phyloP scores from a whole-genome alignment of 1,284 basidiomycete species.

The Moniliophthora roreri region DNA sequence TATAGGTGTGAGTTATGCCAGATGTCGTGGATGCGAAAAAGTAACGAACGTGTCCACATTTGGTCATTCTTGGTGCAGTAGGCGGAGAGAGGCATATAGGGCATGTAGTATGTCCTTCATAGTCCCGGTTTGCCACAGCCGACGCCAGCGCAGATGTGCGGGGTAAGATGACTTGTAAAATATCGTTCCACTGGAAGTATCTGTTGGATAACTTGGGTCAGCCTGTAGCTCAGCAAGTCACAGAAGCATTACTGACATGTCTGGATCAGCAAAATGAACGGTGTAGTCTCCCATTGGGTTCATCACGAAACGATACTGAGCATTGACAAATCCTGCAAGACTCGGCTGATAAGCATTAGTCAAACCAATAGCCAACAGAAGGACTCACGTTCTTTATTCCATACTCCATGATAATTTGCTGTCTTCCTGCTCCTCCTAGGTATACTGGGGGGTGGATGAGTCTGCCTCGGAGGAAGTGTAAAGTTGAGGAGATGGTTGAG shows the following conservation, averaged over 20 bases:
- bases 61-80: conserved; percentile 93
- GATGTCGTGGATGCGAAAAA: conserved; percentile 15
- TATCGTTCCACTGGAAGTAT: conserved; percentile 95
- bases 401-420: conserved; percentile 59
- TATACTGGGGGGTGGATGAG: conserved; percentile 50
- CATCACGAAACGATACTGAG: conserved; percentile 92
- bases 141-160: conserved; percentile 66
- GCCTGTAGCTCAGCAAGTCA: conserved; percentile 16
- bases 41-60: conserved; percentile 89
- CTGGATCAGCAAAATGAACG: conserved; percentile 93
- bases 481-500: conserved; percentile 84
- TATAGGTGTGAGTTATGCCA: conserved; percentile 10
- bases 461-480: conserved; percentile 76
- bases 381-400: conserved; percentile 86
- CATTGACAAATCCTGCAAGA: conserved; percentile 82
- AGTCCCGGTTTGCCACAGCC: conserved; percentile 38
- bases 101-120: conserved; percentile 75
- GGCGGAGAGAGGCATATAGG: conserved; percentile 95
- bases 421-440: conserved; percentile 76
- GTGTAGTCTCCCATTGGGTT: conserved; percentile 91
- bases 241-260: conserved; percentile 64
- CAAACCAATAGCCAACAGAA: conserved; percentile 10
- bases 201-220: conserved; percentile 37
- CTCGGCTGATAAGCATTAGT: neutral
- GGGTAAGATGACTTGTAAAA: conserved; percentile 92